Evolutionary conservation across 208 protist species (phyloP), one percentile per base, ranked within the genome.

Genomic region (Leishmania lainsoni): DNA sequence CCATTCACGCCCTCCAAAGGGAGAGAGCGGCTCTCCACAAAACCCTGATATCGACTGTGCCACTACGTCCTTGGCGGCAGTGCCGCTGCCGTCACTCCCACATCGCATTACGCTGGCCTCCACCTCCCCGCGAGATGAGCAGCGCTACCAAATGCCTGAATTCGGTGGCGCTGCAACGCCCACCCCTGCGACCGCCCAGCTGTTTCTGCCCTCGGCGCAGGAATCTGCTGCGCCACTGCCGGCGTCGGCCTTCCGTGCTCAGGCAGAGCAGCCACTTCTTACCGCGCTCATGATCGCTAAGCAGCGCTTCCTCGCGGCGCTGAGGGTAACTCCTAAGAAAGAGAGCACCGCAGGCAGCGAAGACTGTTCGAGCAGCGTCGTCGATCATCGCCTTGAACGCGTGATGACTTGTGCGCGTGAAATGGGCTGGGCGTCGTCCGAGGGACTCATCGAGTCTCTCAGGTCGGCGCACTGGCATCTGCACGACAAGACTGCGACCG

Each of bases 271-370:
- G 66, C 75, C 84, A 68, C 76, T 79, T 42, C 75, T 83, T 39
- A 81, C 69, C 16, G 87, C 83, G 16, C 76, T 90, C 10, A 29
- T 83, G 45, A 32, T 58, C 45, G 81, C 87, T 29, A 90, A 90
- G 68, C 78, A 86, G 76, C 56, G 80, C 39, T 87, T 90, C 66
- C 54, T 77, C 12, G 54, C 56, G 3, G 73, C 73, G 20, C 54
- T 45, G 56, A 61, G 3, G 20, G 32, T 4, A 29, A 35, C 29
- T 35, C 71, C 49, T 12, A 29, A 2, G 12, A 17, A 32, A 56
- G 32, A 20, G 54, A 8, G 10, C n/a, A 3, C 58, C n/a, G 59
- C 70, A 16, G 10, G 8, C 17, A 39, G 9, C 22, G 32, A 26
- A 6, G 35, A 2, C 42, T 49, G 3, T 42, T 72, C 39, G n/a